Conservation (phyloP, 2,329 filamentous ascomycete genomes). For the Hypoxylon sp. region DNA sequence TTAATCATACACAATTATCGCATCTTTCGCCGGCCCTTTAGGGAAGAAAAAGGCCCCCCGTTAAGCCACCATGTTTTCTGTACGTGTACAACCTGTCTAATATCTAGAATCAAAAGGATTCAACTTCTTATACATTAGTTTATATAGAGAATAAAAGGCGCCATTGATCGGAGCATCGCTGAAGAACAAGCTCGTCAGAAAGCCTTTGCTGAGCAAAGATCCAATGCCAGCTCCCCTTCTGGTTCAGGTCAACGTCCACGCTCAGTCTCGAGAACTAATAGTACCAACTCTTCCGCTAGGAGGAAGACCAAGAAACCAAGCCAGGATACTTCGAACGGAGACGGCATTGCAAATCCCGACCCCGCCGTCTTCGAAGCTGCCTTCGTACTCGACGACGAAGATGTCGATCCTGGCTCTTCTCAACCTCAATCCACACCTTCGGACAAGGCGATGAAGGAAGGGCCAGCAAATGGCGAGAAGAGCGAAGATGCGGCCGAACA, state of each 20-base stretch:
- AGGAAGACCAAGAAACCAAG: constrained; percentile 60
- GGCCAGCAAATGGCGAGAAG: constrained; percentile 43
- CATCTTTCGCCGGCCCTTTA: constrained; percentile 30
- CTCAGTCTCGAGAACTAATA: constrained; percentile 60
- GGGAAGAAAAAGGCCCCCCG: constrained; percentile 20
- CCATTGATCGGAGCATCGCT: constrained; percentile 88
- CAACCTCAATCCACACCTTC: constrained; percentile 59
- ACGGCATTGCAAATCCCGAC: constrained; percentile 74
- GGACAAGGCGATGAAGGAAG: constrained; percentile 55
- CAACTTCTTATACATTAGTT: constrained; percentile 26
- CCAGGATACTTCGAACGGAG: constrained; percentile 57
- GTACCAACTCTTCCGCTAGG: constrained; percentile 55
- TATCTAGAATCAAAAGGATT: neutral
- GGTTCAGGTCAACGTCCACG: constrained; percentile 62
- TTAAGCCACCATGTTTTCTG: constrained; percentile 51
- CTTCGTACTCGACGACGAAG: constrained; percentile 90
- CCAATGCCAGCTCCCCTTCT: constrained; percentile 60
- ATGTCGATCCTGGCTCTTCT: constrained; percentile 80
- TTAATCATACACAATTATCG: constrained; percentile 22
- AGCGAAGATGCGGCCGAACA: constrained; percentile 24
- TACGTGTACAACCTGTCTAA: constrained; percentile 34
- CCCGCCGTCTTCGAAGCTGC: constrained; percentile 89
- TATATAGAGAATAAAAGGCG: constrained; percentile 81
- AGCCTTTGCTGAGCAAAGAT: constrained; percentile 63
- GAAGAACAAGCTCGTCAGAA: constrained; percentile 90